Conservation (phyloP, 495 filamentous ascomycete species). For the Xeromyces bisporus region DNA sequence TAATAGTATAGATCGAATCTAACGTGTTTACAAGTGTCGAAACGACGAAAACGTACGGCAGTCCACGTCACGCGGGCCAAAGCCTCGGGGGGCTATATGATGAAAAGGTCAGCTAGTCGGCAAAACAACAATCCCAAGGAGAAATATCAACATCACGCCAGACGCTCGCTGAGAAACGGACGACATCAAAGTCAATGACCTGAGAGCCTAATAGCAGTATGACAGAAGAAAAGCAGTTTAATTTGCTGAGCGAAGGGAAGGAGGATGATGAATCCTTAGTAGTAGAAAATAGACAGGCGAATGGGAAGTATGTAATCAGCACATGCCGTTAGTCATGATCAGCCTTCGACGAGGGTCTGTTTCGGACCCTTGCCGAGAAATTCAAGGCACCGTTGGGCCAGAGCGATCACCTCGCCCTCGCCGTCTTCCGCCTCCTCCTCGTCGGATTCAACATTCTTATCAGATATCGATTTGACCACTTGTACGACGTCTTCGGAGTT, state of each 20-base stretch:
- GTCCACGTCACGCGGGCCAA: no score
- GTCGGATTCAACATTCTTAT: constrained; percentile 79
- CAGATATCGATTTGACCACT: constrained; percentile 78
- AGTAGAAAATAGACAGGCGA: no score
- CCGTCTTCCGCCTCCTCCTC: constrained; percentile 79
- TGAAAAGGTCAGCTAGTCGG: constrained; percentile 1
- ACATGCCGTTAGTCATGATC: constrained; percentile 4
- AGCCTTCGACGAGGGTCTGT: constrained; percentile 40
- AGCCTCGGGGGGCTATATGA: background rate
- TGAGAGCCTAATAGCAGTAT: no score
- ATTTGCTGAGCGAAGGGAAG: constrained; percentile 3
- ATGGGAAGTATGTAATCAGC: constrained; percentile 1
- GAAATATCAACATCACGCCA: constrained; percentile 15
- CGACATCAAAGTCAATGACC: constrained; percentile 19
- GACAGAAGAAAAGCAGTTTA: no score
- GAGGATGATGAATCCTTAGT: no score
- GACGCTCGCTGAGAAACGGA: constrained; percentile 21
- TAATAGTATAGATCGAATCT: constrained; percentile 18
- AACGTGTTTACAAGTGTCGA: constrained; percentile 11
- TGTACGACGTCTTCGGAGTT: constrained; percentile 76
- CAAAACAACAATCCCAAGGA: constrained; percentile 2
- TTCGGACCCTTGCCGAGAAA: constrained; percentile 50
- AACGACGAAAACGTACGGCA: constrained; percentile 19
- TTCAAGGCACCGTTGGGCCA: constrained; percentile 79
- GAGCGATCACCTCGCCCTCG: constrained; percentile 84